Evolutionary conservation across 2,329 filamentous ascomycete species (phyloP), one percentile per base, ranked within the genome.

Genomic region (Helotiales sp.): DNA sequence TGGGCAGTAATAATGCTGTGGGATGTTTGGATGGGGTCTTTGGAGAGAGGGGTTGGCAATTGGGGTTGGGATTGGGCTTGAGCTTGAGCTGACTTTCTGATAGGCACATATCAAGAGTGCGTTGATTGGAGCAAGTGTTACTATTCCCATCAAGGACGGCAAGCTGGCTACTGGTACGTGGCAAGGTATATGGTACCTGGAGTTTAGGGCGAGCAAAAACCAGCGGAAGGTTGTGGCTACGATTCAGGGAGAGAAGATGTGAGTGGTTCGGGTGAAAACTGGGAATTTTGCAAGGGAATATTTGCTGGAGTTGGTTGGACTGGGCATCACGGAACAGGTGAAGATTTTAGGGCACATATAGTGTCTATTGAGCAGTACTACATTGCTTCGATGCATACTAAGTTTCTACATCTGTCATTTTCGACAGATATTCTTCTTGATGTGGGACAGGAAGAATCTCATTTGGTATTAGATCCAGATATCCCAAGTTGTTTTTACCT

Each of bases 141-240:
- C 90, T 6, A 91, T 99, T 66, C 96, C 96, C 1, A 97, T 99
- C 78, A 91, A 87, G 68, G 89, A 98, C 76, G 96, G 96, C 45
- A 89, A 87, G 73, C 79, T 98, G 77, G 85, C 85, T 24, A 87
- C 86, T 13, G 89, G 89, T 24, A 91, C 88, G 3, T 95, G 92
- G 92, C 92, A 96, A 75, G 88, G 96, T 0, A 95, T 98, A 67
- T 98, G 93, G 92, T 97, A 96, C 79, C 82, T 97, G 71, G 96
- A 98, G 80, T 98, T 98, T 78, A 86, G 95, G 65, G 86, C 84
- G 10, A 83, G 83, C 73, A 93, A 88, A 80, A 94, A 97, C 80
- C 84, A 87, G 70, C 87, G 96, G 75, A 91, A 89, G 77, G 87
- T 98, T 13, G 90, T 99, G 69, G 95, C 95, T 63, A 98, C 96